Conservation (phyloP, 2,329 filamentous ascomycete species). For the Cytospora leucostoma region DNA sequence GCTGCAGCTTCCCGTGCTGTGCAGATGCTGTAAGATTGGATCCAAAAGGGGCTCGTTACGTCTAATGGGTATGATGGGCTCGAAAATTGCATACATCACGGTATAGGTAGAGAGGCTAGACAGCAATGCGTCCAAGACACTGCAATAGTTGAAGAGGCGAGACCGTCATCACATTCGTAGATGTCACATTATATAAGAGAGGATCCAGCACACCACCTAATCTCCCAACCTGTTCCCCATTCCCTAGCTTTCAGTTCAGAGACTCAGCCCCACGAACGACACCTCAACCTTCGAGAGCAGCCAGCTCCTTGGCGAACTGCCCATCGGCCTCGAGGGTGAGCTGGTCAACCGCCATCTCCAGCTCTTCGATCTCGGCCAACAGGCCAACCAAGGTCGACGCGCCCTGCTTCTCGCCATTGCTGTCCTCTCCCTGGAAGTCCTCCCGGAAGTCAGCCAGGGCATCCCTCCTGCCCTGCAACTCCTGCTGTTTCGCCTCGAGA, state of each 20-base stretch:
- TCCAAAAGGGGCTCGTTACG: not conserved
- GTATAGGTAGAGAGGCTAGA: not conserved
- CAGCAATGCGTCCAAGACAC: not conserved
- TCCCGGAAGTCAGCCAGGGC: conserved; percentile 29
- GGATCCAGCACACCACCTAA: too few species aligned
- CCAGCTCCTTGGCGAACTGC: conserved; percentile 48
- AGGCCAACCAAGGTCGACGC: conserved; percentile 35
- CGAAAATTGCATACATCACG: not conserved
- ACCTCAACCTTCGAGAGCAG: conserved; percentile 32
- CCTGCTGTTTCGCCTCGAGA: conserved; percentile 39
- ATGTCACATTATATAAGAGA: not conserved
- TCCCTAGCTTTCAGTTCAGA: too few species aligned
- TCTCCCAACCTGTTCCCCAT: too few species aligned
- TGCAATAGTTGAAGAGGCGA: not conserved
- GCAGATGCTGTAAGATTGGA: not conserved
- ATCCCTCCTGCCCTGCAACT: conserved; percentile 37
- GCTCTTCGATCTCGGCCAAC: conserved; percentile 39
- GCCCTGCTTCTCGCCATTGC: conserved; percentile 30
- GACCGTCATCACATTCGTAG: not conserved
- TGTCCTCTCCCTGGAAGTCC: conserved; percentile 17
- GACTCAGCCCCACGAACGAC: not conserved
- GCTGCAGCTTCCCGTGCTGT: not conserved
- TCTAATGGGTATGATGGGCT: not conserved
- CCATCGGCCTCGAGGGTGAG: conserved; percentile 50
- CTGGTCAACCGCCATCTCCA: conserved; percentile 42